Percentiles rank a stretch among this genome's conserved stretches.
Evolutionary conservation across 768 basidiomycete species (phyloP).

Genomic region (Tylopilus sp.): DNA sequence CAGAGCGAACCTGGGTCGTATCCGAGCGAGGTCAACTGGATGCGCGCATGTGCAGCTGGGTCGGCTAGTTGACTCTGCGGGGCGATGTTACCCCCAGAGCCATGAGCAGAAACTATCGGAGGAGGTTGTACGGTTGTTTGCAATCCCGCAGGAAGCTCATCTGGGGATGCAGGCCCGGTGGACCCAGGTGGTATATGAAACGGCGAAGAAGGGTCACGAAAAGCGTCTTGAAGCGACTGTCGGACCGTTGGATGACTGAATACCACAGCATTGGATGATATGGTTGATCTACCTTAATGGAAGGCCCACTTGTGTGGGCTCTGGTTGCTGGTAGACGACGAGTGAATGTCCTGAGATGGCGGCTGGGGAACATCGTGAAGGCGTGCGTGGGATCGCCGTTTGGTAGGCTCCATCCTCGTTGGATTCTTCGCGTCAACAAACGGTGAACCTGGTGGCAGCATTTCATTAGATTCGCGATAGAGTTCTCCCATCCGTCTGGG

Average conservation of each 20-base stretch:
- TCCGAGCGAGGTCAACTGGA: constrained; percentile 43
- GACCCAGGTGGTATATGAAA: constrained; percentile 60
- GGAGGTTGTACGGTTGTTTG: background rate
- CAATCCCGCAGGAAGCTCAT: constrained; percentile 32
- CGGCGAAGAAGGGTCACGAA: constrained; percentile 62
- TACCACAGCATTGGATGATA: background rate
- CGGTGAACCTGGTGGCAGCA: too few species aligned
- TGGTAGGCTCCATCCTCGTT: too few species aligned
- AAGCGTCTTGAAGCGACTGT: constrained; percentile 59
- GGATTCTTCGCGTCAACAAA: too few species aligned
- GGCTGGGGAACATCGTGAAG: background rate
- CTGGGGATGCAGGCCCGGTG: constrained; percentile 56
- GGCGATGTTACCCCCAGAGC: background rate
- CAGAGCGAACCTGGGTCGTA: constrained; percentile 67
- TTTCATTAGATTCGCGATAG: too few species aligned
- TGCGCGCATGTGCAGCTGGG: constrained; percentile 37
- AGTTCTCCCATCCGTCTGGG: too few species aligned
- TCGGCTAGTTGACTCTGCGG: constrained; percentile 1
- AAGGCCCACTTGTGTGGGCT: constrained; percentile 22
- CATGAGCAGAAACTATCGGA: constrained; percentile 2
- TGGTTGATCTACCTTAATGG: constrained; percentile 21
- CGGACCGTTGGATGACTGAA: background rate
- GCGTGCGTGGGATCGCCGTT: background rate
- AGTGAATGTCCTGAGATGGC: background rate
- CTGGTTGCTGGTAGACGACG: constrained; percentile 3